phyloP scores from a whole-genome alignment of 1,139 yeast species.

The Saccharomyces pastorianus region DNA sequence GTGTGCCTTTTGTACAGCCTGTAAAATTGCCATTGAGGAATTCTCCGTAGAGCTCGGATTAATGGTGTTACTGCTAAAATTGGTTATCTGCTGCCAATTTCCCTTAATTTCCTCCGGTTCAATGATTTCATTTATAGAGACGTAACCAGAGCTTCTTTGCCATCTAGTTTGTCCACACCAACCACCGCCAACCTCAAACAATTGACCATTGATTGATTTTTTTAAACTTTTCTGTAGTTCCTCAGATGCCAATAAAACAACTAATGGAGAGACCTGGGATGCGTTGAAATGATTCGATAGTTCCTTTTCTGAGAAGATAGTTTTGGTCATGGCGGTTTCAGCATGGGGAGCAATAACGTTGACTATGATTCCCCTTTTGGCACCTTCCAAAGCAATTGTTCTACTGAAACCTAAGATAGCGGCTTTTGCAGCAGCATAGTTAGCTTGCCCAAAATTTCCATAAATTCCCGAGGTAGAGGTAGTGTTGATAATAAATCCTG shows the following conservation, averaged over 20 bases:
- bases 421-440: slow-evolving; percentile 88
- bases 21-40: slow-evolving; percentile 69
- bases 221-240: slow-evolving; percentile 42
- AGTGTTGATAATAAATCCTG: slow-evolving; percentile 80
- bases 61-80: slow-evolving; percentile 45
- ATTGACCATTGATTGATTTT: slow-evolving; percentile 45
- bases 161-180: slow-evolving; percentile 94
- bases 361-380: slow-evolving; percentile 63
- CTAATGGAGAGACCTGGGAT: slow-evolving; percentile 82
- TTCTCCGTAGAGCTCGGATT: slow-evolving; percentile 63
- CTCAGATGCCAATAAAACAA: slow-evolving; percentile 68
- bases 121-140: slow-evolving; percentile 44
- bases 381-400: slow-evolving; percentile 87
- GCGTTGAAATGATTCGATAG: slow-evolving; percentile 75
- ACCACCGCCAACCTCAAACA: slow-evolving; percentile 77
- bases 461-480: slow-evolving; percentile 94
- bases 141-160: slow-evolving; percentile 88
- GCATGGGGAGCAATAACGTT: slow-evolving; percentile 95
- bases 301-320: slow-evolving; percentile 72
- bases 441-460: slow-evolving; percentile 96
- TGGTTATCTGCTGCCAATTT: slow-evolving; percentile 56
- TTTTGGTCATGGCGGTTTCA: slow-evolving; percentile 92
- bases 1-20: slow-evolving; percentile 51
- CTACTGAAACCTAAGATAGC: slow-evolving; percentile 80
- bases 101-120: slow-evolving; percentile 67